These are phyloP conservation scores for Aspergillus neotritici DNA, from an alignment of 2,329 filamentous ascomycete genomes.

Conservation along the genomic window DNA sequence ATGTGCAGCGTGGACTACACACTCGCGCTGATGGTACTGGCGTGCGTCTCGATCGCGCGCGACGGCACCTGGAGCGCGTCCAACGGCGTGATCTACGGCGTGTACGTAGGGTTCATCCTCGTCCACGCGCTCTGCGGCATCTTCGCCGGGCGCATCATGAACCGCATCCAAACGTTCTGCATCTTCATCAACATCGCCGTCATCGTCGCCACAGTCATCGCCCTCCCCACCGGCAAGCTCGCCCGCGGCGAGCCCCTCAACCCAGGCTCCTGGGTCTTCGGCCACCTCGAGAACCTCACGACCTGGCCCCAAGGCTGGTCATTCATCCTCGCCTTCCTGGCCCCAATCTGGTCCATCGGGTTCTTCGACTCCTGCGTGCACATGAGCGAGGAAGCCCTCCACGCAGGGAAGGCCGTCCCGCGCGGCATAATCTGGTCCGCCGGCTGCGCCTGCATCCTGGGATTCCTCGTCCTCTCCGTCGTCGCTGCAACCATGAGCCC, in stretches of 20 bases:
- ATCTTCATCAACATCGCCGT: constrained; percentile 53
- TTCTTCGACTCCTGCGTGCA: constrained; percentile 55
- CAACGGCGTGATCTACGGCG: constrained; percentile 52
- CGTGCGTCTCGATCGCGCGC: constrained; percentile 52
- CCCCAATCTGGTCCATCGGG: constrained; percentile 55
- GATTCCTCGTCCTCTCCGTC: constrained; percentile 54
- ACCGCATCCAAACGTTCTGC: constrained; percentile 53
- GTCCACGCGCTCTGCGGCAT: constrained; percentile 52
- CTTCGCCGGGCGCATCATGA: constrained; percentile 52
- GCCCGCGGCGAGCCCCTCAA: constrained; percentile 26
- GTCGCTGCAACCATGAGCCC: constrained; percentile 53
- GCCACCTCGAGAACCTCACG: constrained; percentile 52
- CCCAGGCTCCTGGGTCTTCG: constrained; percentile 49
- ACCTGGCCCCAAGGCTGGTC: constrained; percentile 54
- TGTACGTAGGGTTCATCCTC: constrained; percentile 52
- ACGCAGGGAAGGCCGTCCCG: constrained; percentile 56
- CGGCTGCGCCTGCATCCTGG: constrained; percentile 47
- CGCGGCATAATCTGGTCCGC: constrained; percentile 56
- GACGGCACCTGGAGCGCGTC: constrained; percentile 54
- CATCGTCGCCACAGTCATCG: constrained; percentile 53
- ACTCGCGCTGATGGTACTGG: constrained; percentile 37
- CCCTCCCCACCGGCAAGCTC: constrained; percentile 49
- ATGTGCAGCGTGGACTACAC: constrained; percentile 56
- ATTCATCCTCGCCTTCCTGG: constrained; percentile 57
- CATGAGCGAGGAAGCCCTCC: constrained; percentile 57